Percentiles rank a stretch among this genome's conserved stretches.
Conservation (phyloP, 2,329 filamentous ascomycete species). For the Phaeosphaeria sp. region DNA sequence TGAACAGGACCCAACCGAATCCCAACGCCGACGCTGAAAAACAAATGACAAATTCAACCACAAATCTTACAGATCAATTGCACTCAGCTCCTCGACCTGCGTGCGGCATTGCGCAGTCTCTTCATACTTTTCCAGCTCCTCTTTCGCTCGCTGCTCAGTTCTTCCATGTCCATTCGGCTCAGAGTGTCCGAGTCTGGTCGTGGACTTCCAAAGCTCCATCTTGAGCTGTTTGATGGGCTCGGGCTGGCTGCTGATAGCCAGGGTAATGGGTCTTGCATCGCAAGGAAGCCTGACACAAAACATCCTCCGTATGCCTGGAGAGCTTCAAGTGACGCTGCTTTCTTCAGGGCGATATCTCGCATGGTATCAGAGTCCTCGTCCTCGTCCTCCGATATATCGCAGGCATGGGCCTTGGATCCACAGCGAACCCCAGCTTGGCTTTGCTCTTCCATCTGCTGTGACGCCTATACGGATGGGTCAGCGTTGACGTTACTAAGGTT, state of each 20-base stretch:
- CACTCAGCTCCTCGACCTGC: slow-evolving; percentile 8
- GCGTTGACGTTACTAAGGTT: background rate
- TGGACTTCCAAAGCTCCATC: slow-evolving; percentile 27
- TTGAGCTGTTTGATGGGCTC: slow-evolving; percentile 16
- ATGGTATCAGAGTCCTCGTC: slow-evolving; percentile 26
- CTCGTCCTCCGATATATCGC: slow-evolving; percentile 29
- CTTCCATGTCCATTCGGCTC: slow-evolving; percentile 18
- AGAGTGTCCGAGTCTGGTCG: slow-evolving; percentile 43
- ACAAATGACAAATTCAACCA: slow-evolving; percentile 6
- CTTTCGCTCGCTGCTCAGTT: slow-evolving; percentile 18
- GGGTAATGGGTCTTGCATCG: slow-evolving; percentile 31
- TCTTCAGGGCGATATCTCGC: slow-evolving; percentile 27
- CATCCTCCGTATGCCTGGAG: slow-evolving; percentile 42
- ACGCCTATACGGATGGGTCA: slow-evolving; percentile 15
- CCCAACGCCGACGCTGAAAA: slow-evolving; percentile 28
- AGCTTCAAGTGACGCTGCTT: slow-evolving; percentile 35
- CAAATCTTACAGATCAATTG: slow-evolving; percentile 5
- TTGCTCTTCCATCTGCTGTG: background rate
- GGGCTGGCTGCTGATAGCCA: slow-evolving; percentile 23
- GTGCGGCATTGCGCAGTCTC: slow-evolving; percentile 23
- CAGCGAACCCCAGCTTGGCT: slow-evolving; percentile 2
- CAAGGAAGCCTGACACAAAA: slow-evolving; percentile 40
- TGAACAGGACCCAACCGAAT: slow-evolving; percentile 2
- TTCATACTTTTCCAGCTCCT: slow-evolving; percentile 32
- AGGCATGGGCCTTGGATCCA: slow-evolving; percentile 21